Evolutionary conservation across 495 filamentous ascomycete species (phyloP), one percentile per base, ranked within the genome.

Genomic region (Penicillium cinerascens): DNA sequence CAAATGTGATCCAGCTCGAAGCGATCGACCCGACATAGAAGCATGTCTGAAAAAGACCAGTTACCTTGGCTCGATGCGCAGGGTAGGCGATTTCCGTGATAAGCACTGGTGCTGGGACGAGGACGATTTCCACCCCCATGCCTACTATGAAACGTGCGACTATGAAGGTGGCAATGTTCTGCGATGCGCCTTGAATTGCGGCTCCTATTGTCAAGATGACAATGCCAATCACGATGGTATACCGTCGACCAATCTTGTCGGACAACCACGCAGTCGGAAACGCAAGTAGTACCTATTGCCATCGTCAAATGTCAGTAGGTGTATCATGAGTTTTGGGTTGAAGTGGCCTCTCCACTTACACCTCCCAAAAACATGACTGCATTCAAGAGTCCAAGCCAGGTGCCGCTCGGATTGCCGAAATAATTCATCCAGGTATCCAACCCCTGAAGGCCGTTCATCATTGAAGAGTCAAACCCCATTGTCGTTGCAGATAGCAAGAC

Each of bases 351-450:
- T n/a, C n/a, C n/a, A n/a, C n/a, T n/a, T n/a, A n/a, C n/a, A n/a
- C n/a, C n/a, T n/a, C n/a, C n/a, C n/a, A n/a, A n/a, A 60, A 81
- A 81, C 69, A 86, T 82, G 58, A 84, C 79, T 16, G 82, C 81
- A 50, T 79, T 82, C 18, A 87, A 74, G 27, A 86, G 71, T 61
- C 84, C 85, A n/a, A 84, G 77, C 51, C 67, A 58, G 4, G 75
- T 64, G 11, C 77, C 78, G 15, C 63, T 44, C 1, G 84, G 83
- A 51, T 79, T 52, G 15, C 58, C 47, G 44, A 71, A 67, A 39
- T 60, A 69, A 16, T 18, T 50, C n/a, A 49, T 42, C 66, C 67
- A 71, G 17, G 61, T 45, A 2, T 58, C 17, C n/a, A 71, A 42
- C 10, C 59, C 55, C 29, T 67, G 66, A 6, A 71, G 56, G 45